Base-by-base conservation (phyloP, 257 asterid species). In the Rehmannia glutinosa region DNA sequence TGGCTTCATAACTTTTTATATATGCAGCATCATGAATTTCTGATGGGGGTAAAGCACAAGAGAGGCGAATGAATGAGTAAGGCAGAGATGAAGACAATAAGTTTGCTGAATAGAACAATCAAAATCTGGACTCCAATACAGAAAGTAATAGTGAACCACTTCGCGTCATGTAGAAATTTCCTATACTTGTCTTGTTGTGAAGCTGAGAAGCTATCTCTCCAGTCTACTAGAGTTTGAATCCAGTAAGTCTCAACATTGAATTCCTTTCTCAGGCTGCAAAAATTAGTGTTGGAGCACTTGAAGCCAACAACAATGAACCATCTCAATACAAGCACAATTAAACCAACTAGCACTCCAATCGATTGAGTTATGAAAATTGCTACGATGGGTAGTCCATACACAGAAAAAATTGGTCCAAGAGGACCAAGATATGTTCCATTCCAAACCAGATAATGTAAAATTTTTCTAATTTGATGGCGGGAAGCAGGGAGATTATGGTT, bases 321-420 rank as follows among this genome's bases (percentile, higher is more conserved):
- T 61, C 80, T 69, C 4, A 60, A 62, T 5, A 24, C 20, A 5
- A 76, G 72, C 5, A 75, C 72, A 28, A 75, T 10, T 23, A 69
- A 47, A 11, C 84, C 81, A 11, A 71, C 43, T 15, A 17, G 42
- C 7, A 71, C 57, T 28, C 76, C 76, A 10, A 52, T 17, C 3
- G 5, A 10, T 30, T 75, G 80, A 7, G 45, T 13, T 12, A 27
- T 0, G 5, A 64, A 16, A 64, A 75, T 70, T 69, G 67, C 70
- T 1, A 0, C 10, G 1, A 50, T 30, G 23, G 28, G 32, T 8
- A 16, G 1, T 10, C 27, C 16, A 20, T 57, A 57, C 9, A 10
- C 16, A 8, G 64, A 33, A 0, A 3, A 12, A 57, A 15, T 5
- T 57, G 4, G 24, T 19, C 28, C n/a, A 5, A 49, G n/a, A 3